Evolutionary conservation across 441 rosid species (phyloP).

Genomic region (Gossypium trilobum): DNA sequence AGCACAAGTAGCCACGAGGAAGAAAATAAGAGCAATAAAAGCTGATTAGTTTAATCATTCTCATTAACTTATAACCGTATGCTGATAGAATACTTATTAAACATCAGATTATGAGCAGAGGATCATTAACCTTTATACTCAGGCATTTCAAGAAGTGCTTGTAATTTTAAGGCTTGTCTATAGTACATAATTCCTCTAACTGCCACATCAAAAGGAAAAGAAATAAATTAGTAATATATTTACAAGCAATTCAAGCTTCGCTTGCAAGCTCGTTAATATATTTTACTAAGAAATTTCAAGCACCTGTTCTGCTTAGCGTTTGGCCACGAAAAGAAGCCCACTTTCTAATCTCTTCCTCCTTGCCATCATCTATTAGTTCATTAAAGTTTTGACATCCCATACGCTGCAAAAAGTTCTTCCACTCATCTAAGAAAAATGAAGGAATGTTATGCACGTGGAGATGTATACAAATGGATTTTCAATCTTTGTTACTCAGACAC

Average conservation of each 20-base stretch:
- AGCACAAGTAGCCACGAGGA: conserved; percentile 15
- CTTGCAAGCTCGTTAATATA: background rate
- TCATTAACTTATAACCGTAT: background rate
- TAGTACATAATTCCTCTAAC: conserved; percentile 99
- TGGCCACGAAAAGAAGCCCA: conserved; percentile 97
- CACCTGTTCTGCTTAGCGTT: conserved; percentile 93
- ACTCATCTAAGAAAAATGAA: conserved; percentile 52
- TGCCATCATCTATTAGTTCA: conserved; percentile 35
- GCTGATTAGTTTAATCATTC: conserved; percentile 7
- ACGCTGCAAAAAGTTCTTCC: conserved; percentile 91
- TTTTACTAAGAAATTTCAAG: conserved; percentile 14
- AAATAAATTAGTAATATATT: conserved; percentile 1
- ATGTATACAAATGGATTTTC: conserved; percentile 13
- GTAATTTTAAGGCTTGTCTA: conserved; percentile 78
- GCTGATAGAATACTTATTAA: background rate
- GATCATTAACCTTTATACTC: conserved; percentile 56
- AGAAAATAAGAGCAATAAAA: background rate
- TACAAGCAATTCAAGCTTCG: background rate
- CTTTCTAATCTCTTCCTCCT: conserved; percentile 63
- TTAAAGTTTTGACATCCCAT: conserved; percentile 55
- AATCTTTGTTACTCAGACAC: background rate
- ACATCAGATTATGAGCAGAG: conserved; percentile 9
- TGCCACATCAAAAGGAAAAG: conserved; percentile 26
- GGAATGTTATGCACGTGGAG: background rate
- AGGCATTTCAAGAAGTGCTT: conserved; percentile 85